These are phyloP conservation scores for Eucalyptus pumila DNA, from an alignment of 345 rosid species.

Conservation along the genomic window DNA sequence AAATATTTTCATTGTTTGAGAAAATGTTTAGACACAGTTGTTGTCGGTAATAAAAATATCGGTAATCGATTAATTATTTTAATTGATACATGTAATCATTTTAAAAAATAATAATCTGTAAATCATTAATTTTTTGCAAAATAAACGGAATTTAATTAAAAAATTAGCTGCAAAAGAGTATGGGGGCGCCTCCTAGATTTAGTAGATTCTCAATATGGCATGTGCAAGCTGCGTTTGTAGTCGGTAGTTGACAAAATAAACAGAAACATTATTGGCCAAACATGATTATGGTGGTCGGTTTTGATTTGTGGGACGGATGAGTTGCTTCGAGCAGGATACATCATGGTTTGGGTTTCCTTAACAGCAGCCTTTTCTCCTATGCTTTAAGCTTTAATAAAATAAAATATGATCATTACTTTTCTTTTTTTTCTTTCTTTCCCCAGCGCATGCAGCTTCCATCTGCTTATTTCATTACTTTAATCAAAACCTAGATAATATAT, in stretches of 20 bases:
- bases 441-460: background rate
- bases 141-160: background rate
- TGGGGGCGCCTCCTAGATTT: background rate
- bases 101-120: too few species aligned
- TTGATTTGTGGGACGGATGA: background rate
- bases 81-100: background rate
- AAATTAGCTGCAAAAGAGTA: background rate
- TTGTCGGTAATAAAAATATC: background rate
- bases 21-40: background rate
- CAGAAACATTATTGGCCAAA: background rate
- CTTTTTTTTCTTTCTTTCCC: background rate
- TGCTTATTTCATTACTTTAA: background rate
- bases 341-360: background rate
- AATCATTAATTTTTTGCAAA: background rate
- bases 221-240: background rate
- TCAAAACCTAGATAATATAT: background rate
- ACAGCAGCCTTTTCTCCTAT: background rate
- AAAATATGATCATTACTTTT: background rate
- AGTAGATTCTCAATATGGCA: background rate
- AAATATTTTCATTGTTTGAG: background rate
- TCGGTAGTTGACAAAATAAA: background rate
- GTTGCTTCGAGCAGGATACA: background rate
- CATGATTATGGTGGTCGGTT: background rate
- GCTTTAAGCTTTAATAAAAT: background rate
- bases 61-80: rapidly evolving